Evolutionary conservation across 345 rosid genomes (phyloP).

Genomic region (Hypericum perforatum): DNA sequence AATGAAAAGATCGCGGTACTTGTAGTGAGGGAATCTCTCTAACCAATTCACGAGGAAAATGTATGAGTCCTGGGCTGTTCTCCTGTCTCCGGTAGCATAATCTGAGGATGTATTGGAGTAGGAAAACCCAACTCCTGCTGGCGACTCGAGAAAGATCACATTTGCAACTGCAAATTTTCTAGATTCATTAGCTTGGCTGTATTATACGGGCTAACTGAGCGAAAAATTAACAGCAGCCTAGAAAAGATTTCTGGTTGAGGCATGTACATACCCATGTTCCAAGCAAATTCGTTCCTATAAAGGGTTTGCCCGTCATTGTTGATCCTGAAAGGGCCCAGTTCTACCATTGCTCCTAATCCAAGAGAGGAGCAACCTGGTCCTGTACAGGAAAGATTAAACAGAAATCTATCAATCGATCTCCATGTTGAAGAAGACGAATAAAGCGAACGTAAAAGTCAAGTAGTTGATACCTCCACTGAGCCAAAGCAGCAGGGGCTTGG

Average conservation of each 20-base stretch:
- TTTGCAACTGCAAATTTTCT: constrained; percentile 24
- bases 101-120: constrained; percentile 41
- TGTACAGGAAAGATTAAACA: constrained; percentile 4
- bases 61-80: constrained; percentile 33
- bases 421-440: neutral
- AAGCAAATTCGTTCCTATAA: constrained; percentile 26
- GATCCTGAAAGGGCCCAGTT: constrained; percentile 44
- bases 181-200: neutral
- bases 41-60: constrained; percentile 39
- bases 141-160: constrained; percentile 43
- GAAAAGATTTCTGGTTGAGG: neutral
- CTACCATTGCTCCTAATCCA: constrained; percentile 46
- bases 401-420: neutral
- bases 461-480: constrained; percentile 24
- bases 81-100: constrained; percentile 29
- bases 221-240: too few species aligned
- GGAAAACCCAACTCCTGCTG: constrained; percentile 43
- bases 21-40: constrained; percentile 33
- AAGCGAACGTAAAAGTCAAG: neutral
- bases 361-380: constrained; percentile 55
- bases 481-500: constrained; percentile 35
- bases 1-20: constrained; percentile 23
- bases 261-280: constrained; percentile 29
- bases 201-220: neutral
- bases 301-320: constrained; percentile 32